Evolutionary conservation across 2,329 filamentous ascomycete genomes (phyloP).

Genomic region (Apiospora marii): DNA sequence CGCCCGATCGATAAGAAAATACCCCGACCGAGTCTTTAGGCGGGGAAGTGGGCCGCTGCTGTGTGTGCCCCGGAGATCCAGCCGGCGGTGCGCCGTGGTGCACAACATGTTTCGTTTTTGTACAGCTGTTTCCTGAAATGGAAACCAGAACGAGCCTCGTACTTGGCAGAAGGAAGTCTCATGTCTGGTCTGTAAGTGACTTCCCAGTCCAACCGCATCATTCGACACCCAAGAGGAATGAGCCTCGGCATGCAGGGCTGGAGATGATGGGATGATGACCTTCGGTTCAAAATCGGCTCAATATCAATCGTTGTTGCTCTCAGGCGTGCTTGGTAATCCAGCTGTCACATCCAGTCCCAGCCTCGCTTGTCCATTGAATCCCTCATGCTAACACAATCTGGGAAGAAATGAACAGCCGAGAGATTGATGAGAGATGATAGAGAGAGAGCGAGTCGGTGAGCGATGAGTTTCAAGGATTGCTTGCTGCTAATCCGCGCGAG

Average conservation of each 20-base stretch:
- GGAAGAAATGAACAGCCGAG: not conserved
- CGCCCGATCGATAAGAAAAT: constrained; percentile 11
- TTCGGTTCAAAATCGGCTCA: not conserved
- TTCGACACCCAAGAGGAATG: not conserved
- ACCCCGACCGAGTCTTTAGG: constrained; percentile 11
- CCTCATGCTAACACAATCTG: not conserved
- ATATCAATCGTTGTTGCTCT: not conserved
- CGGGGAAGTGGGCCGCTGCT: constrained; percentile 18
- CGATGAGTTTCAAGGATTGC: not conserved
- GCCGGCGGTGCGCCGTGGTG: not conserved
- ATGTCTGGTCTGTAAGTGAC: not conserved
- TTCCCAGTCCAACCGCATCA: not conserved
- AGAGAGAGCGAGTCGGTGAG: not conserved
- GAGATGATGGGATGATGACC: not conserved
- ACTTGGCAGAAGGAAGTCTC: not conserved
- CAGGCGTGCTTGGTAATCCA: not conserved
- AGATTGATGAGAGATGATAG: too few relatives aligned
- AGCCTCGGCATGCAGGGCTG: not conserved
- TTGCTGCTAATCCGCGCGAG: not conserved
- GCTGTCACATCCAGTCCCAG: not conserved
- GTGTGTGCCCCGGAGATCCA: constrained; percentile 6
- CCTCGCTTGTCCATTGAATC: not conserved
- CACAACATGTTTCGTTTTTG: not conserved
- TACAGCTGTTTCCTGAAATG: not conserved
- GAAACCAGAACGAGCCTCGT: not conserved